Evolutionary conservation across 2,329 filamentous ascomycete genomes (phyloP), one percentile per base, ranked within the genome.

Genomic region (Aspergillus uvarum): DNA sequence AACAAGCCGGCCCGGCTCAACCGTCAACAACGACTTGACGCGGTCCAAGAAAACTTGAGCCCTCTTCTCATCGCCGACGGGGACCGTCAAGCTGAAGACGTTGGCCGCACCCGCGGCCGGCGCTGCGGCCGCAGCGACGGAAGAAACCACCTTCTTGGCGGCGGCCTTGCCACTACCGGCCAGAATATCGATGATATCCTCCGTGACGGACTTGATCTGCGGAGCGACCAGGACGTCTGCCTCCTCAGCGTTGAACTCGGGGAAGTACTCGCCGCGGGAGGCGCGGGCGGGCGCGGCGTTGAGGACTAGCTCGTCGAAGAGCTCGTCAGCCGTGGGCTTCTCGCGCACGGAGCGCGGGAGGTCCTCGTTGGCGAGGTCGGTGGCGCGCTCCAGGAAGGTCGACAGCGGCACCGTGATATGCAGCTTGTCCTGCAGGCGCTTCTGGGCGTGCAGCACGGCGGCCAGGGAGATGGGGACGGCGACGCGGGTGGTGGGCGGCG

Each of bases 161-260:
- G 61, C 49, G 54, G 75, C 69, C 47, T 78, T 80, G 42, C 82
- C 85, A 6, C 26, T 6, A 8, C 38, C 38, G 26, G 86, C 79
- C 32, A 97, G 83, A 50, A 96, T 82, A 72, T 98, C 95, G 67
- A 97, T 88, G 54, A 98, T 88, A 73, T 98, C 93, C 72, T 87
- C 83, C 68, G 82, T 80, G 38, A 44, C 42, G 21, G 24, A 29
- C 53, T 32, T 47, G 26, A 7, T 29, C 22, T 19, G 12, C 19
- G 47, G 42, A n/a, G 77, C 65, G 14, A 74, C 76, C 50, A 76
- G 63, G 47, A 73, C 66, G 32, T 77, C 68, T 0, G 26, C 44
- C 51, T 63, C 48, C 59, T 49, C 51, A 19, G 78, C 78, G 52
- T 82, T 83, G 67, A 96, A 86, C 70, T 92, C 87, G 1, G 93